Conservation (phyloP, 495 filamentous ascomycete species). For the Penicillium mononematosum region DNA sequence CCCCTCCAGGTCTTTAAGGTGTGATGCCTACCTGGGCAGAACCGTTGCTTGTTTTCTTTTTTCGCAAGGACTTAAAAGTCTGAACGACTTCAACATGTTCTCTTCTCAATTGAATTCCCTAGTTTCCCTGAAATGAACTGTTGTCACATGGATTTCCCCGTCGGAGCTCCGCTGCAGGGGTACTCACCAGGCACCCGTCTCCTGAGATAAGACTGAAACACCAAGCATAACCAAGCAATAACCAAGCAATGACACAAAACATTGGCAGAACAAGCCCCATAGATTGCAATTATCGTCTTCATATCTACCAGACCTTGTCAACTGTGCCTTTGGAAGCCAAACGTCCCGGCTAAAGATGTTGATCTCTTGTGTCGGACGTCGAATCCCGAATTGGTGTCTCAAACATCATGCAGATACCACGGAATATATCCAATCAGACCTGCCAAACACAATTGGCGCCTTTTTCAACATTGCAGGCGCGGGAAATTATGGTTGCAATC, state of each 20-base stretch:
- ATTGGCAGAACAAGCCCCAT: neutral
- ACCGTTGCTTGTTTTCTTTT: neutral
- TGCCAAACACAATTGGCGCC: neutral
- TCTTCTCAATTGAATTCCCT: neutral
- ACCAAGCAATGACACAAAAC: neutral
- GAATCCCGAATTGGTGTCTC: constrained; percentile 2
- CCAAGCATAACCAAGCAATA: neutral
- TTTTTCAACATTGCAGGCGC: neutral
- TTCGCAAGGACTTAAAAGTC: neutral
- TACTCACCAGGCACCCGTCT: neutral
- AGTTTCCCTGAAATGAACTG: neutral
- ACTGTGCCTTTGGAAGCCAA: neutral
- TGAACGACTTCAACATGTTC: neutral
- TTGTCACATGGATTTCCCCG: constrained; percentile 1
- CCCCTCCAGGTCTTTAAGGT: neutral
- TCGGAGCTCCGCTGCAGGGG: constrained; percentile 13
- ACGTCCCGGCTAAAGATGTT: neutral
- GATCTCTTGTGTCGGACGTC: neutral
- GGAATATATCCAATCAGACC: constrained; percentile 3
- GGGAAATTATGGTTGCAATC: constrained; percentile 11
- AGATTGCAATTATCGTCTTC: neutral
- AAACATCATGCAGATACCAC: neutral
- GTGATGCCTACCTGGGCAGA: neutral
- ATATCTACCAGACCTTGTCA: neutral
- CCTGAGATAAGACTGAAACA: constrained; percentile 3